phyloP scores from a whole-genome alignment of 1,284 basidiomycete genomes.

The Tremellales sp. region DNA sequence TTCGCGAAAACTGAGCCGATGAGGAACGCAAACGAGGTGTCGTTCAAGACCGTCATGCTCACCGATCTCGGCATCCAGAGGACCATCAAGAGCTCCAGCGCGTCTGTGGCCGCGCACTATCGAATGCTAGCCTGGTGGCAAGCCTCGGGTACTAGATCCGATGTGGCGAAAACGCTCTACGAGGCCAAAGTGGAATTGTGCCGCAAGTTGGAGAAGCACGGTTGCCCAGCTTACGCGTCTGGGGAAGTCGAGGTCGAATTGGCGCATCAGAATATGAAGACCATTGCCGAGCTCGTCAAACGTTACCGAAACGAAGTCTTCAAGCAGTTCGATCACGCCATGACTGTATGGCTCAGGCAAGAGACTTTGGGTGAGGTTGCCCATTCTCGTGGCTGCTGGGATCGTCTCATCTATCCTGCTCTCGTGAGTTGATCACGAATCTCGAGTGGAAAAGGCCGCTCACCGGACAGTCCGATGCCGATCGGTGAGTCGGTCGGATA shows the following conservation, averaged over 20 bases:
- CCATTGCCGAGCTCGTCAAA: constrained; percentile 13
- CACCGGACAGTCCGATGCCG: no score
- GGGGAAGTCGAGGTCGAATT: background rate
- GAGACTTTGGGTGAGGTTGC: no score
- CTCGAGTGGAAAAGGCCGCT: no score
- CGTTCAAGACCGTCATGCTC: constrained; percentile 33
- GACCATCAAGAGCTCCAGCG: background rate
- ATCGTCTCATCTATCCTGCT: no score
- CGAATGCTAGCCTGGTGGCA: background rate
- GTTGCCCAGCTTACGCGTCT: background rate
- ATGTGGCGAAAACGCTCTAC: constrained; percentile 3
- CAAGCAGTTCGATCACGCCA: constrained; percentile 10
- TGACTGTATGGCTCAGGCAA: constrained; percentile 9
- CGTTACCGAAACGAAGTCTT: constrained; percentile 13
- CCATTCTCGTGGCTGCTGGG: no score
- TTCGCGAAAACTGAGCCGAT: no score
- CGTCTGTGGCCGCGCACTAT: no score
- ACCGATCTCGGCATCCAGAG: constrained; percentile 20
- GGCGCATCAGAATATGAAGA: constrained; percentile 10
- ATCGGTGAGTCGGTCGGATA: no score
- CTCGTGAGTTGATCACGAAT: background rate
- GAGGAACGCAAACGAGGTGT: constrained; percentile 31
- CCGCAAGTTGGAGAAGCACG: constrained; percentile 1
- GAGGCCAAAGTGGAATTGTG: constrained; percentile 11
- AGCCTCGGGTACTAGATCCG: background rate